Conservation (phyloP, 441 rosid genomes). For the Gossypium gossypioides region DNA sequence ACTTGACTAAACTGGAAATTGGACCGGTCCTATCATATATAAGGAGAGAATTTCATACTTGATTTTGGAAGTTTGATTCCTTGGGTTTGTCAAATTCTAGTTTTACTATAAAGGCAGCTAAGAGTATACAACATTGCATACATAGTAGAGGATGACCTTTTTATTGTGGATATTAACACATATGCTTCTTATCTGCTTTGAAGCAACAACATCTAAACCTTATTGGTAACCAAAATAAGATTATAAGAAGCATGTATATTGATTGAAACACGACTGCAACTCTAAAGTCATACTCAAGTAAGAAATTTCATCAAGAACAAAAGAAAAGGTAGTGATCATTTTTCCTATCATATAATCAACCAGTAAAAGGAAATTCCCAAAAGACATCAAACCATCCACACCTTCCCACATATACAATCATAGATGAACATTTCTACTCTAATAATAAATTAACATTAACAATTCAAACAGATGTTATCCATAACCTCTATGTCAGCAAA, state of each 20-base stretch:
- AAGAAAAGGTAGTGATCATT: neutral
- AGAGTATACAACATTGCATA: neutral
- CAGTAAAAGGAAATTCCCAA: neutral
- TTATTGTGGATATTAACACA: neutral
- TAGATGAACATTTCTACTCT: neutral
- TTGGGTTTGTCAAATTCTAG: neutral
- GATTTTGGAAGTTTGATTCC: neutral
- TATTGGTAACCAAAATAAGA: neutral
- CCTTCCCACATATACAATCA: neutral
- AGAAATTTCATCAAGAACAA: neutral
- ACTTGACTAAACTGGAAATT: neutral
- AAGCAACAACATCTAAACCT: neutral
- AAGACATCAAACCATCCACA: neutral
- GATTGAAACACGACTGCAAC: neutral
- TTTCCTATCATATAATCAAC: neutral
- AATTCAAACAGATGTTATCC: constrained; percentile 5
- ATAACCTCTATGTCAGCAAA: constrained; percentile 71
- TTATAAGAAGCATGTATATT: neutral
- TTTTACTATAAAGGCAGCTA: neutral
- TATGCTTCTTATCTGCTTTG: neutral
- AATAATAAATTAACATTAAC: neutral
- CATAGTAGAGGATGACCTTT: neutral
- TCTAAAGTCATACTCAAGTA: neutral
- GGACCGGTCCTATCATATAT: neutral
- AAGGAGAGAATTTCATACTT: neutral